Evolutionary conservation across 2,329 filamentous ascomycete species (phyloP).

Genomic region (Colletotrichum acutatum): DNA sequence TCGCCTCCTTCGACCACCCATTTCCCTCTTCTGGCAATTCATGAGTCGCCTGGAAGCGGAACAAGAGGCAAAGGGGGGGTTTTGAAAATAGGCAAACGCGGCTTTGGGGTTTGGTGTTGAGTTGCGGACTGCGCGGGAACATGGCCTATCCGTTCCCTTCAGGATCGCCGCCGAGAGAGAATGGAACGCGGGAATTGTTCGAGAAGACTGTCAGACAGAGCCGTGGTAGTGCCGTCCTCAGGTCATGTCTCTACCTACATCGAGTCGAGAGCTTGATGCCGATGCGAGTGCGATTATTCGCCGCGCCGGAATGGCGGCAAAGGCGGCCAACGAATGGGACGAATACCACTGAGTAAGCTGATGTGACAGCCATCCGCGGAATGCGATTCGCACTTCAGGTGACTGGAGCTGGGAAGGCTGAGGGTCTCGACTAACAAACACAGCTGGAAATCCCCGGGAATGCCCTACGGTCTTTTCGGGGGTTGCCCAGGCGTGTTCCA

Average conservation of each 20-base stretch:
- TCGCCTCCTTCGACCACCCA: neutral
- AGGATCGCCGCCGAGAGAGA: conserved; percentile 3
- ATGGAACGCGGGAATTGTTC: conserved; percentile 12
- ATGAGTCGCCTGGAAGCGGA: neutral
- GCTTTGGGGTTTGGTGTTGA: conserved; percentile 3
- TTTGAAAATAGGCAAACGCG: conserved; percentile 18
- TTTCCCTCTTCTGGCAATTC: conserved; percentile 5
- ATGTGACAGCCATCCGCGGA: neutral
- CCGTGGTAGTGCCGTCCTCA: neutral
- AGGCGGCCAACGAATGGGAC: neutral
- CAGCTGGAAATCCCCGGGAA: neutral
- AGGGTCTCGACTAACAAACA: conserved; percentile 6
- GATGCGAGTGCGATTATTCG: conserved; percentile 25
- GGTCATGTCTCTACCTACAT: neutral
- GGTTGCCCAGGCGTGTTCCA: neutral
- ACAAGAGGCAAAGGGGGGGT: neutral
- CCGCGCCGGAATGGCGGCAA: neutral
- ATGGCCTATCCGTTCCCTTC: neutral
- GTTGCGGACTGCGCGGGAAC: conserved; percentile 12
- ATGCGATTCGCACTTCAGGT: conserved; percentile 25
- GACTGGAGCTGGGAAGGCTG: neutral
- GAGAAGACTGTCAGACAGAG: conserved; percentile 14
- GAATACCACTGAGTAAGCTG: neutral
- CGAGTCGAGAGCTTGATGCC: neutral
- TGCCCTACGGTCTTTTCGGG: neutral